phyloP scores from a whole-genome alignment of 2,329 filamentous ascomycete species.

The Helminthosporium solani region DNA sequence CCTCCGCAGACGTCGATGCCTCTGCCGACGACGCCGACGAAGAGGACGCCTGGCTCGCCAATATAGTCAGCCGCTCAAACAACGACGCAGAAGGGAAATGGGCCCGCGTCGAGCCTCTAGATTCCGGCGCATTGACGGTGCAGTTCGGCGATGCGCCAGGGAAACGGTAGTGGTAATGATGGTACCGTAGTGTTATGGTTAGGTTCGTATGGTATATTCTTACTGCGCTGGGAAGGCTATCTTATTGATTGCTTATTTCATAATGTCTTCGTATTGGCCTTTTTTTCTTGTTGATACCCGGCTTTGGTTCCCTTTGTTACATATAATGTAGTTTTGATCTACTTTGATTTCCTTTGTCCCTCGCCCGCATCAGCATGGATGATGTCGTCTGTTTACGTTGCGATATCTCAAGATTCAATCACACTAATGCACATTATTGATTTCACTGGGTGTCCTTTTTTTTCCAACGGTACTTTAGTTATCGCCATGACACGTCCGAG shows the following conservation, averaged over 20 bases:
- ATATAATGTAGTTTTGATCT: slow-evolving; percentile 7
- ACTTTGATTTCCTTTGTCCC: slow-evolving; percentile 11
- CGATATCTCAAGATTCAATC: no score
- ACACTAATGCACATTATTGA: no score
- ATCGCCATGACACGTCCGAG: no score
- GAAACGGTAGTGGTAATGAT: slow-evolving; percentile 2
- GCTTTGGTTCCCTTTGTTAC: slow-evolving; percentile 14
- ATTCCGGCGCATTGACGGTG: slow-evolving; percentile 39
- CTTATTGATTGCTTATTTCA: slow-evolving; percentile 29
- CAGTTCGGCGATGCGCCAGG: slow-evolving; percentile 38
- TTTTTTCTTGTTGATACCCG: slow-evolving; percentile 31
- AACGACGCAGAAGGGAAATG: slow-evolving; percentile 29
- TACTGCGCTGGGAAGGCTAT: slow-evolving; percentile 10
- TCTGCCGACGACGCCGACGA: slow-evolving; percentile 43
- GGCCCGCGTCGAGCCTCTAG: slow-evolving; percentile 33
- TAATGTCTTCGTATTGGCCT: slow-evolving; percentile 10
- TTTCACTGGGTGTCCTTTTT: no score
- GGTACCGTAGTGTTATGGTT: slow-evolving; percentile 8
- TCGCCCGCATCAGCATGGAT: slow-evolving; percentile 7
- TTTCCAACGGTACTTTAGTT: no score
- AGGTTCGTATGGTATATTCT: no score
- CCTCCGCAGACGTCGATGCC: slow-evolving; percentile 19
- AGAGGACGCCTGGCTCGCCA: slow-evolving; percentile 38
- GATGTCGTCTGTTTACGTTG: no score
- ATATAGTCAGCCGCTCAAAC: slow-evolving; percentile 26